A percentile compares a stretch with the other conserved stretches of the same genome.
phyloP scores from a whole-genome alignment of 2,329 filamentous ascomycete genomes.

The Byssothecium circinans region DNA sequence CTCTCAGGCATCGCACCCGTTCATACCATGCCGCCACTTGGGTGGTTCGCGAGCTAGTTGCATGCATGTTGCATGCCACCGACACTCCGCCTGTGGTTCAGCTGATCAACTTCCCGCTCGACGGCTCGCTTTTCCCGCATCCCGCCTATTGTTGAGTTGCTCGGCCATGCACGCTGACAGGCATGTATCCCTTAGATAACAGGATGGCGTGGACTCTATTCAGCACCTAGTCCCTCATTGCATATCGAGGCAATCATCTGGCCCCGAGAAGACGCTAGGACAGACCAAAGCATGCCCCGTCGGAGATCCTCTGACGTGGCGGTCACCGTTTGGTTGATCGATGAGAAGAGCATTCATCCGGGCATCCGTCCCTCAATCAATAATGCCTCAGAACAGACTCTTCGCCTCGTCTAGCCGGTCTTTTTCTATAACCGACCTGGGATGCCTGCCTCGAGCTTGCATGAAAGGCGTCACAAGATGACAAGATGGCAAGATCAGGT shows the following conservation, averaged over 20 bases:
- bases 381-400: constrained; percentile 39
- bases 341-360: constrained; percentile 41
- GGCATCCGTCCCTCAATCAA: constrained; percentile 44
- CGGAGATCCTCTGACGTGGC: constrained; percentile 58
- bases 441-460: constrained; percentile 32
- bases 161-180: constrained; percentile 47
- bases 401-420: constrained; percentile 31
- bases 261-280: constrained; percentile 48
- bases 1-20: constrained; percentile 38
- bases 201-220: constrained; percentile 48
- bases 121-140: constrained; percentile 43
- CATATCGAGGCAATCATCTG: constrained; percentile 50
- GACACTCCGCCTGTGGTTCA: constrained; percentile 38
- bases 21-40: constrained; percentile 39
- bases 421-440: constrained; percentile 31
- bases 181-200: constrained; percentile 46
- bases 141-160: constrained; percentile 45
- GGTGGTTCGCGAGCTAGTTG: constrained; percentile 39
- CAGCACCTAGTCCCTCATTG: constrained; percentile 47
- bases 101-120: constrained; percentile 45
- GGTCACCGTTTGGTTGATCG: constrained; percentile 49
- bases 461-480: constrained; percentile 38
- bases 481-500: constrained; percentile 24
- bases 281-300: constrained; percentile 50
- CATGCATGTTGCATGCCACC: constrained; percentile 45